Base-by-base conservation (phyloP, 1,284 basidiomycete genomes). In the Malassezia dermatis region DNA sequence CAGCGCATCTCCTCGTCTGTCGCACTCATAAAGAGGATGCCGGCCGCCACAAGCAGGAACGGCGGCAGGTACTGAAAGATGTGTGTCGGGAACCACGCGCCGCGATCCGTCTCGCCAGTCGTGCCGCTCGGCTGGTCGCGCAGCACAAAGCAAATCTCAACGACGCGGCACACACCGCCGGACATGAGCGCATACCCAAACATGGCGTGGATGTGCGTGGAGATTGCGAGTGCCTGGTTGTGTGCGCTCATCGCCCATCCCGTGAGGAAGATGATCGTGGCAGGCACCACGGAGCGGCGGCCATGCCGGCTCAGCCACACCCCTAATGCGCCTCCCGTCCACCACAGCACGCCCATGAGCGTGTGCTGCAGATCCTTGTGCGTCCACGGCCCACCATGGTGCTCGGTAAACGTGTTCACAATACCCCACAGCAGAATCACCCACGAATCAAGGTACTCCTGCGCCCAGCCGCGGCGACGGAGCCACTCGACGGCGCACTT, bases 191-290 rank as follows among this genome's bases (percentile, higher is more conserved):
- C 85, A 65, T 84, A 81, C 12, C 89, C 90, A 64, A 94, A 93
- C 51, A 84, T 79, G 1, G 80, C 79, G 67, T 94, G 89, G 2
- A 93, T 85, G 84, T 86, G 64, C 10, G 70, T 70, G 2, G 40
- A 60, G 47, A 65, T 48, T 63, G 84, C 84, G 49, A 90, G 78
- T 8, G 81, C 83, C 77, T 95, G 91, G 2, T 82, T 82, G 64
- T 95, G 91, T 37, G 86, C 84, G 3, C 86, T 86, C 88, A 95
- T 93, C 0, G 86, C 90, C 86, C 88, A 95, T 2, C 91, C 91
- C 11, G 68, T 68, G n/a, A 65, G 17, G 15, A 56, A 49, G 53
- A 66, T 89, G 86, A 95, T 88, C 30, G 90, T 59, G 15, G 81
- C 82, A 1, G 91, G 90, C 2, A 93, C 79, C 21, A 93, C 81